Conservation (phyloP, 2,329 filamentous ascomycete species). For the Penicillium freii region DNA sequence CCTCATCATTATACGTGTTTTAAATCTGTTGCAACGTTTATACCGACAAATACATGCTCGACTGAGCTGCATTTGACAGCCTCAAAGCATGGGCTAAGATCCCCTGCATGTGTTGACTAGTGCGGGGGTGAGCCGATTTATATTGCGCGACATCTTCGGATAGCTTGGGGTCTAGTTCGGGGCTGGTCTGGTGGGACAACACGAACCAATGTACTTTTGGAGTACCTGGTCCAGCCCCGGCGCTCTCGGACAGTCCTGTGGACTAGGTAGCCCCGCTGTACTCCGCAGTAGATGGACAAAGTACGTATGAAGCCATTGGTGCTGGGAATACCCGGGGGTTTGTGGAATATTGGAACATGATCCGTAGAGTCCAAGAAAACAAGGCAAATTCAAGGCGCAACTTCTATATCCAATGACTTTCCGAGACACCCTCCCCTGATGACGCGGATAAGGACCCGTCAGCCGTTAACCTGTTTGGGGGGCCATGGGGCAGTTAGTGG, state of each 20-base stretch:
- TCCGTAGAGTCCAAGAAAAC: not conserved
- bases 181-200: not conserved
- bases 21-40: not conserved
- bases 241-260: not conserved
- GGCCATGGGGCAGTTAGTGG: not conserved
- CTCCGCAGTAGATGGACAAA: not conserved
- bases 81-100: not conserved
- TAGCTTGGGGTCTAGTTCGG: not conserved
- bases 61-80: not conserved
- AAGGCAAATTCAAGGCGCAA: not conserved
- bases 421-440: not conserved
- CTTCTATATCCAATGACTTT: not conserved
- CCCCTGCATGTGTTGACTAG: not conserved
- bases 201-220: constrained; percentile 6
- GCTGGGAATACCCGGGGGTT: not conserved
- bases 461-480: not conserved
- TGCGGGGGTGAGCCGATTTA: not conserved
- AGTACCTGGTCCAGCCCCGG: not conserved
- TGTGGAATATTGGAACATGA: not conserved
- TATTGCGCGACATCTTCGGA: not conserved
- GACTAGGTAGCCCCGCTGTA: constrained; percentile 5
- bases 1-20: not conserved
- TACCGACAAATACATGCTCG: not conserved
- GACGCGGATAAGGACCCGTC: not conserved
- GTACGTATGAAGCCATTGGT: not conserved